These are phyloP conservation scores for Tylopilus subfusipes DNA, from an alignment of 768 basidiomycete genomes.

Conservation along the genomic window DNA sequence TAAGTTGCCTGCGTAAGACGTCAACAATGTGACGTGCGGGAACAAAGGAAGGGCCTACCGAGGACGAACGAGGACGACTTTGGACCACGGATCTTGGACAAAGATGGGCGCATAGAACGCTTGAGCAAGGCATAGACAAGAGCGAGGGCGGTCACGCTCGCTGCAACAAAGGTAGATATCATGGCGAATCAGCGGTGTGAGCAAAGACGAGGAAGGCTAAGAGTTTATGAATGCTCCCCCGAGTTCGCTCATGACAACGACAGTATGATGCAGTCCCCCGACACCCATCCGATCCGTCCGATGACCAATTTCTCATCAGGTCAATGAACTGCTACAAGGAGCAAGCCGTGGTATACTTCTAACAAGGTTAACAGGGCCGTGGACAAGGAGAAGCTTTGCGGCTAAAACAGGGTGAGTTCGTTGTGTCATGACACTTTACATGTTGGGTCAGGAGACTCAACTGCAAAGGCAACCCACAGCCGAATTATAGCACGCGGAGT, in stretches of 20 bases:
- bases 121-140: conserved; percentile 2
- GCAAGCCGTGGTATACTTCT: background rate
- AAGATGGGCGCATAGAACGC: background rate
- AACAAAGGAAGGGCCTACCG: conserved; percentile 6
- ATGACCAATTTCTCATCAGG: background rate
- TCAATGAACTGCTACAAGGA: background rate
- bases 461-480: background rate
- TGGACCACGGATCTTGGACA: conserved; percentile 20
- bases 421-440: conserved; percentile 1
- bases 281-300: conserved; percentile 1
- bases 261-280: background rate
- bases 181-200: conserved; percentile 5
- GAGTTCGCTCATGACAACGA: conserved; percentile 4
- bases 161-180: background rate
- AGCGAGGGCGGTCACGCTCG: conserved; percentile 4
- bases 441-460: background rate
- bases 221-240: conserved; percentile 1
- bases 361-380: background rate
- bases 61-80: conserved; percentile 21
- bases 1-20: conserved; percentile 24
- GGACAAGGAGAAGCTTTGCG: background rate
- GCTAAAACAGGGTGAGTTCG: background rate
- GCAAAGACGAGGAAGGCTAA: background rate
- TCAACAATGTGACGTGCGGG: conserved; percentile 20
- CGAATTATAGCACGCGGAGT: background rate